Percentiles rank a stretch among this genome's conserved stretches.
Evolutionary conservation across 2,329 filamentous ascomycete genomes (phyloP).

Genomic region (Xylariaceae sp.): DNA sequence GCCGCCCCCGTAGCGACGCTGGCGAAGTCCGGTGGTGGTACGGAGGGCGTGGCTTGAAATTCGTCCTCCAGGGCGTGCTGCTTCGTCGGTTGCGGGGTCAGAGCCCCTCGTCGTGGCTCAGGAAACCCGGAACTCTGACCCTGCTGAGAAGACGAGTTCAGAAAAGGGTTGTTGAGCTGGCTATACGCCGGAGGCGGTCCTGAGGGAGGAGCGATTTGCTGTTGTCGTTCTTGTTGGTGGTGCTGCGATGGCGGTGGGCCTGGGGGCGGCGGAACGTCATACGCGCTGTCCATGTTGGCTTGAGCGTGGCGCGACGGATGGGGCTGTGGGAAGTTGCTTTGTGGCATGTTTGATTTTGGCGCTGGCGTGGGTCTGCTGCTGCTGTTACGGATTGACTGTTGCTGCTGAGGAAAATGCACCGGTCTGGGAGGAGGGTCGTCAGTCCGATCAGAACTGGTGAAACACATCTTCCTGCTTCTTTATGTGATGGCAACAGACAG

Average conservation of each 20-base stretch:
- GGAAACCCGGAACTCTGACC: slow-evolving; percentile 15
- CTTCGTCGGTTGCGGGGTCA: slow-evolving; percentile 24
- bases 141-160: slow-evolving; percentile 1
- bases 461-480: slow-evolving; percentile 39
- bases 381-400: slow-evolving; percentile 19
- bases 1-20: too few species aligned
- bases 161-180: slow-evolving; percentile 45
- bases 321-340: slow-evolving; percentile 10
- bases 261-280: slow-evolving; percentile 1
- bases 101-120: slow-evolving; percentile 29
- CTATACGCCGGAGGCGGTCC: slow-evolving; percentile 32
- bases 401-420: slow-evolving; percentile 23
- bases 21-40: too few species aligned
- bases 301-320: slow-evolving; percentile 7
- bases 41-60: slow-evolving; percentile 42
- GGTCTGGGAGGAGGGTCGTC: slow-evolving; percentile 38
- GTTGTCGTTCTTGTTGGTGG: slow-evolving; percentile 10
- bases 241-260: slow-evolving; percentile 20
- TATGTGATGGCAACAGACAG: background rate
- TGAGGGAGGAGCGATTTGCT: slow-evolving; percentile 30
- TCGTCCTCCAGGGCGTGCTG: background rate
- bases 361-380: slow-evolving; percentile 8
- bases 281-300: background rate
- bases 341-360: slow-evolving; percentile 18
- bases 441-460: slow-evolving; percentile 40